Conservation (phyloP, 371 early-diverging fungal genomes). For the Massospora cicadina region DNA sequence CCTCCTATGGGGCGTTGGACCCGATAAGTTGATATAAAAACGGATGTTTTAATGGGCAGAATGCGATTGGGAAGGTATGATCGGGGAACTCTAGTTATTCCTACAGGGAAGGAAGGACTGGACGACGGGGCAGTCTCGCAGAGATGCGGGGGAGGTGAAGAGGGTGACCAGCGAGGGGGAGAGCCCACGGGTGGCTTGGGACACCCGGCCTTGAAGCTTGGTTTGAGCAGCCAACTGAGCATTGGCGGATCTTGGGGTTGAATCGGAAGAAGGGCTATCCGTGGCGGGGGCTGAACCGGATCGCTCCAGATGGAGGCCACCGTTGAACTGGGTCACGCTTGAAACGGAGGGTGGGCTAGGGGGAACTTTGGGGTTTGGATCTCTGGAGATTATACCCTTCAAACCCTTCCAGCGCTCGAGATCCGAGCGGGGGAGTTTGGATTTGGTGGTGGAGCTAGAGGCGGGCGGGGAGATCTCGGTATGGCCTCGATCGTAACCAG, state of each 20-base stretch:
- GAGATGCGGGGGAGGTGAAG: neutral
- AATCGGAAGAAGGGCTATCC: too few species aligned
- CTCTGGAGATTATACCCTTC: neutral
- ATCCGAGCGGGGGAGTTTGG: neutral
- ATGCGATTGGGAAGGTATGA: too few species aligned
- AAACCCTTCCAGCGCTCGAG: neutral
- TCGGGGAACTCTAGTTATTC: neutral
- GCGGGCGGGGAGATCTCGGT: too few species aligned
- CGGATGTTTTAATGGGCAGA: too few species aligned
- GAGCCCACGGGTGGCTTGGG: constrained; percentile 2
- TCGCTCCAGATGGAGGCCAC: too few species aligned
- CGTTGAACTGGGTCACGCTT: too few species aligned
- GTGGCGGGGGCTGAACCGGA: too few species aligned
- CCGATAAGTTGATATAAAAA: too few species aligned
- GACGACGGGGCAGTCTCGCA: constrained; percentile 4
- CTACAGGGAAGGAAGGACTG: neutral
- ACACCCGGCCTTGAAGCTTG: constrained; percentile 5
- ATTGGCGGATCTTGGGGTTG: too few species aligned
- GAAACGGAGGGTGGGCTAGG: neutral
- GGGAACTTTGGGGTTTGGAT: neutral
- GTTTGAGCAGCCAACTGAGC: neutral
- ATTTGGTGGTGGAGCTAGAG: neutral
- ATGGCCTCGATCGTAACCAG: too few species aligned
- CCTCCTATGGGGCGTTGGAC: too few species aligned
- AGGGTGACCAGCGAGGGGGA: neutral